Percentiles rank a stretch among this genome's conserved stretches.
Evolutionary conservation across 495 filamentous ascomycete genomes (phyloP).

Genomic region (Aspergillus ellipticus): DNA sequence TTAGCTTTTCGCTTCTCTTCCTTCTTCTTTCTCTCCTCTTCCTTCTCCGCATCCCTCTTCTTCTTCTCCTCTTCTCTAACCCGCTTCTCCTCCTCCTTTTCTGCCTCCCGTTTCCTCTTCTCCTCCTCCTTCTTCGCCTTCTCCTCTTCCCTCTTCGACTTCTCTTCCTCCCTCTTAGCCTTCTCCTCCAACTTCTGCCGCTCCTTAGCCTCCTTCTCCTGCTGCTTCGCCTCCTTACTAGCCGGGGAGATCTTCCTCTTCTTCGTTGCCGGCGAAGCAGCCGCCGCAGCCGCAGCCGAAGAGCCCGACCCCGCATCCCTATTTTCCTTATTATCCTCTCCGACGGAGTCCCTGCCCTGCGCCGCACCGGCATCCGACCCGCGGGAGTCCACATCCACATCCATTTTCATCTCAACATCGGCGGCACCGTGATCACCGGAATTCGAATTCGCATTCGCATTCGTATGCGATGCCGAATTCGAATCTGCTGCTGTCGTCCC

Average conservation of each 20-base stretch:
- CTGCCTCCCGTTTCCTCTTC: slow-evolving; percentile 28
- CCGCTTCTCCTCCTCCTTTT: slow-evolving; percentile 47
- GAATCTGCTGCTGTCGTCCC: neutral
- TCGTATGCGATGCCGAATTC: too few relatives aligned
- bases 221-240: slow-evolving; percentile 50
- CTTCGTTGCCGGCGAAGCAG: slow-evolving; percentile 30
- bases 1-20: slow-evolving; percentile 54
- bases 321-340: slow-evolving; percentile 13
- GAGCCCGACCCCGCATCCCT: neutral
- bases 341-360: too few relatives aligned
- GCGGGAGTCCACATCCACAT: too few relatives aligned
- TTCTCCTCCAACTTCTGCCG: slow-evolving; percentile 41
- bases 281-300: neutral
- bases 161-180: slow-evolving; percentile 40
- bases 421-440: too few relatives aligned
- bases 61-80: slow-evolving; percentile 30
- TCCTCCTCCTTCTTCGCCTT: slow-evolving; percentile 45
- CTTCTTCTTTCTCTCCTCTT: slow-evolving; percentile 24
- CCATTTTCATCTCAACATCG: neutral
- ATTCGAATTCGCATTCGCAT: too few relatives aligned
- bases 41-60: slow-evolving; percentile 33
- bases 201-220: slow-evolving; percentile 51
- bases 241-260: slow-evolving; percentile 51
- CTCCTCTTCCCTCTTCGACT: slow-evolving; percentile 38
- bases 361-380: too few relatives aligned